Evolutionary conservation across 2,329 filamentous ascomycete genomes (phyloP).

Genomic region (Penicillium sp.): DNA sequence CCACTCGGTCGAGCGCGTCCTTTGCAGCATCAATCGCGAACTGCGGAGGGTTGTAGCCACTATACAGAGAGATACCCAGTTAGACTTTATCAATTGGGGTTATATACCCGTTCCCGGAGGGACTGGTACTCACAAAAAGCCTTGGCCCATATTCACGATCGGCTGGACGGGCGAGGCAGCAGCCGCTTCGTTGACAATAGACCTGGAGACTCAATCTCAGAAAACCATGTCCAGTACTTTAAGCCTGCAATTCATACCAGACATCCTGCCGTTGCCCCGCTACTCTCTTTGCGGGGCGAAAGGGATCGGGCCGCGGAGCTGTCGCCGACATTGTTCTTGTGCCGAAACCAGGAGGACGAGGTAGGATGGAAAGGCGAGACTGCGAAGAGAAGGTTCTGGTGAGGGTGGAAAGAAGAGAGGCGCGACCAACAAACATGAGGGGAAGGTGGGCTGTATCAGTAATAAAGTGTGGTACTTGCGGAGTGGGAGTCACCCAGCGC

Average conservation of each 20-base stretch:
- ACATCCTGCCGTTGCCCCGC: conserved; percentile 54
- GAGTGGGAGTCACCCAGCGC: not conserved
- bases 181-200: conserved; percentile 68
- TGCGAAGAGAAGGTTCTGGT: conserved; percentile 1
- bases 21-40: conserved; percentile 94
- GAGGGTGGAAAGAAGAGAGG: conserved; percentile 4
- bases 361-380: conserved; percentile 8
- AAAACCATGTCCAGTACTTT: not conserved
- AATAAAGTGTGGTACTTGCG: not conserved
- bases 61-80: conserved; percentile 15
- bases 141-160: conserved; percentile 70
- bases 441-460: conserved; percentile 1
- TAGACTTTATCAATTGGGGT: not conserved
- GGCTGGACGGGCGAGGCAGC: conserved; percentile 63
- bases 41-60: conserved; percentile 86
- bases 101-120: not conserved
- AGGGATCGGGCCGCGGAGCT: conserved; percentile 40
- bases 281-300: conserved; percentile 49
- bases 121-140: conserved; percentile 51
- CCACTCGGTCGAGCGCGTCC: conserved; percentile 80
- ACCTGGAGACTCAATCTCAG: conserved; percentile 42
- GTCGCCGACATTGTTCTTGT: conserved; percentile 43
- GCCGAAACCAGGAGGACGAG: conserved; percentile 20
- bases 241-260: conserved; percentile 33
- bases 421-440: conserved; percentile 10